Conservation (phyloP, 306 rosid genomes). For the Neltuma alba region DNA sequence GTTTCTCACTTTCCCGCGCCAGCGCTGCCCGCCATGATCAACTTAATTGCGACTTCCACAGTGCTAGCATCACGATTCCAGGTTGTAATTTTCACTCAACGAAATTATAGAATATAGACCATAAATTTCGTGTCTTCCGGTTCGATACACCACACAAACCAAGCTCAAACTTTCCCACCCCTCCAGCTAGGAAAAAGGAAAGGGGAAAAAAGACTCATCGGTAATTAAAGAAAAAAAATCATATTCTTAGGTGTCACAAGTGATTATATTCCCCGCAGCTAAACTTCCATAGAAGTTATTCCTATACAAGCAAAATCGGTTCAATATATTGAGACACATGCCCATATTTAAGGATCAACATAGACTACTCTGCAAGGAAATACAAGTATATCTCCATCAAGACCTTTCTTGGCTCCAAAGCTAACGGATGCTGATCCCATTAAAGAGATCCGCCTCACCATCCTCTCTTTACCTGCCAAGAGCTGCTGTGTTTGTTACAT, state of each 20-base stretch:
- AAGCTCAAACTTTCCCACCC: slow-evolving; percentile 12
- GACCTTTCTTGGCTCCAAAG: slow-evolving; percentile 33
- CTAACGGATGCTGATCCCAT: neutral
- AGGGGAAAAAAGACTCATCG: neutral
- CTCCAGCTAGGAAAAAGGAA: neutral
- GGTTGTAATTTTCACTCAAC: too few relatives aligned
- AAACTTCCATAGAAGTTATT: slow-evolving; percentile 40
- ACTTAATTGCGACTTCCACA: too few relatives aligned
- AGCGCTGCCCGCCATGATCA: too few relatives aligned
- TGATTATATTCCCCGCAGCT: slow-evolving; percentile 25
- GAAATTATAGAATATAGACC: too few relatives aligned
- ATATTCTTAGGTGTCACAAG: slow-evolving; percentile 20
- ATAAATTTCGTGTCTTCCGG: too few relatives aligned
- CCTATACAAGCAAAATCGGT: slow-evolving; percentile 24
- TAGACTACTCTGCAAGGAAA: slow-evolving; percentile 28
- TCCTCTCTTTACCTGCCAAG: slow-evolving; percentile 26
- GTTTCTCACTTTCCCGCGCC: too few relatives aligned
- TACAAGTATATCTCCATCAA: slow-evolving; percentile 20
- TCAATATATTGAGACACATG: slow-evolving; percentile 32
- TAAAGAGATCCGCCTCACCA: neutral
- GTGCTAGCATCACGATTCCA: too few relatives aligned
- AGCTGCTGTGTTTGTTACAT: slow-evolving; percentile 18
- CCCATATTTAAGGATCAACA: slow-evolving; percentile 36
- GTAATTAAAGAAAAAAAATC: neutral
- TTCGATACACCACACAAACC: too few relatives aligned